Base-by-base conservation (phyloP, 352 stramenopile species). In the Phytophthora brassicae region DNA sequence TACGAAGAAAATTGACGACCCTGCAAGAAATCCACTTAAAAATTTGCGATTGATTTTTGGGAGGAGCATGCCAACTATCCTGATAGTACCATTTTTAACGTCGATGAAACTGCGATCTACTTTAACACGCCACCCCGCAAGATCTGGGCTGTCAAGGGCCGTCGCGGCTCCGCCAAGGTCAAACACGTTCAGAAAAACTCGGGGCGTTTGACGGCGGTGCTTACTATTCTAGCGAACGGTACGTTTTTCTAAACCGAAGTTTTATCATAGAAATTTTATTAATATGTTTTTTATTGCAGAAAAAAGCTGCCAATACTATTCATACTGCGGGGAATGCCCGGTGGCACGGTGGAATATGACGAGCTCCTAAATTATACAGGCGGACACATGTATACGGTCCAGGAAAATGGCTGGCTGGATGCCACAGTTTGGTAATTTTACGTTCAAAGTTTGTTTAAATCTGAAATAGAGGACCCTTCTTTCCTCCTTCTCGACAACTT, bases 401-500 rank as follows among this genome's bases (percentile, higher is more conserved):
- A 46, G 20, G 49, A 44, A 12, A 55, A 45, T 20, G 47, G 31
- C 1, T 55, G 47, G 47, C 44, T 55, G 47, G 47, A 55, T 12
- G 31, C n/a, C 4, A 45, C 7, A 5, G 47, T 44, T 11, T 55
- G 47, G 33, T 5, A 5, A 19, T 23, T 45, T 8, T 47, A 56
- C 22, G 35, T 56, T 0, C 9, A 22, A 24, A 1, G 23, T 0
- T 48, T 53, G 31, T 12, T 64, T 6, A 46, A 64, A 20, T 64
- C 28, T 16, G 35, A 57, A 23, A 47, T 58, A 20, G 36, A 52
- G 3, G 17, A 11, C 35, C 56, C 56, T 9, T 60, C 62, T n/a
- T 14, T 66, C 14, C 47, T 66, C 29, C 36, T 70, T 11, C 24
- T 70, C 11, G 50, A 66, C 23, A 70, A 70, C 42, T 62, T 70